Evolutionary conservation across 2,329 filamentous ascomycete species (phyloP), one percentile per base, ranked within the genome.

Genomic region (Curvularia eragrostidis): DNA sequence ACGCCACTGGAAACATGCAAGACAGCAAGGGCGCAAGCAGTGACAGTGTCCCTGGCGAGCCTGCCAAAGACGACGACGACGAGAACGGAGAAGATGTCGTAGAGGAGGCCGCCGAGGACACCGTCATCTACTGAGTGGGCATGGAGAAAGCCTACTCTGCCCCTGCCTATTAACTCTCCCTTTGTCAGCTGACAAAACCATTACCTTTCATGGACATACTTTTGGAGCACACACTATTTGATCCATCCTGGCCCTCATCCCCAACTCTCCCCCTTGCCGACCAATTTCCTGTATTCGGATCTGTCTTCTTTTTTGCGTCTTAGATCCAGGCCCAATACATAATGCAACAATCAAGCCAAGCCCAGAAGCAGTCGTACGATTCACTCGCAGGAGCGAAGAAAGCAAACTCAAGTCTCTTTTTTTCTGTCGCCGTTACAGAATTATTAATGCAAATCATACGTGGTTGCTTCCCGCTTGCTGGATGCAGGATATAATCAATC

Each of bases 51-150:
- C 58, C 59, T 52, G 71, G 71, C 53, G 75, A 77, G 62, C 65
- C 70, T 61, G 73, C 77, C 69, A 79, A 78, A 70, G 69, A 82
- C 42, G 81, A 57, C 73, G 84, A 66, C 84, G 90, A 93, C 69
- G 88, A 92, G 61, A 84, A 85, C 49, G 90, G 87, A 52, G 91
- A 93, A 70, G 88, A 94, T 55, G 83, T 96, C 64, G 87, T 95
- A 52, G 90, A 92, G 75, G 62, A 70, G 52, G 91, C 89, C 53
- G 91, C 92, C 59, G 93, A 97, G 79, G 93, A 97, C 70, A 93
- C 89, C 67, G 91, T 97, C 52, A 94, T 96, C 58, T 97, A 97
- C 80, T 97, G 80, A 84, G 60, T 34, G 41, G n/a, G 41, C 52
- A 24, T 39, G 47, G 52, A 52, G 53, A 50, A 36, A 36, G 6